Conservation (phyloP, 371 early-diverging fungal genomes). For the Massospora cicadina region DNA sequence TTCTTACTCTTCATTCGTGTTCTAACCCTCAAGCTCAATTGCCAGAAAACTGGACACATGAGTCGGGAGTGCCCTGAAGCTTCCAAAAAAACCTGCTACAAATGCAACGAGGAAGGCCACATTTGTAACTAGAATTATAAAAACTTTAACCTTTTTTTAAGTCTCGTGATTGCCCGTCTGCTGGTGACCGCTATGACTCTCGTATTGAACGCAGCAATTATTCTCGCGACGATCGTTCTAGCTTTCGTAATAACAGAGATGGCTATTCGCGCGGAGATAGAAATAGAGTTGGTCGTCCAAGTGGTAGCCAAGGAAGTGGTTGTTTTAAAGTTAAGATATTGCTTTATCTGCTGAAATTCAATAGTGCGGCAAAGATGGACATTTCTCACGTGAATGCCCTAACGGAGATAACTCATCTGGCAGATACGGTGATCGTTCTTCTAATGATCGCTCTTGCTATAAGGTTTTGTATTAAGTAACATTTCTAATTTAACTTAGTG, state of each 20-base stretch:
- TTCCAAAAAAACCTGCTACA: constrained; percentile 11
- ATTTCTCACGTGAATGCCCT: constrained; percentile 40
- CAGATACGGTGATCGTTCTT: not conserved
- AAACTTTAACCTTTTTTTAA: too few species aligned
- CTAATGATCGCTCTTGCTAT: constrained; percentile 12
- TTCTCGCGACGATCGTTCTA: constrained; percentile 12
- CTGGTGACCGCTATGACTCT: not conserved
- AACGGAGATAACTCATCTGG: constrained; percentile 16
- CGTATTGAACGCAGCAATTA: constrained; percentile 12
- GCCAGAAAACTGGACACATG: constrained; percentile 35
- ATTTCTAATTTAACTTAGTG: constrained; percentile 7
- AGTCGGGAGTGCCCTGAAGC: constrained; percentile 25
- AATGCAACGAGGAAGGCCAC: constrained; percentile 36
- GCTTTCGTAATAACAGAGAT: constrained; percentile 1
- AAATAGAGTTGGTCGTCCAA: constrained; percentile 10
- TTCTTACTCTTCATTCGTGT: constrained; percentile 12
- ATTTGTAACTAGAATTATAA: constrained; percentile 12
- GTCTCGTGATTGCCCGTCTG: constrained; percentile 1
- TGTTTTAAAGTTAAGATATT: constrained; percentile 12
- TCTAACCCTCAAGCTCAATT: constrained; percentile 36
- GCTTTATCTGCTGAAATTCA: constrained; percentile 11
- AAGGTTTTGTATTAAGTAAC: constrained; percentile 9
- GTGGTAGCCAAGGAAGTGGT: constrained; percentile 14
- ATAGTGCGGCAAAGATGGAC: constrained; percentile 21
- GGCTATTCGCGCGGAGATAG: not conserved